Conservation (phyloP, 1,139 yeast genomes). For the Arxiozyma heterogenica region DNA sequence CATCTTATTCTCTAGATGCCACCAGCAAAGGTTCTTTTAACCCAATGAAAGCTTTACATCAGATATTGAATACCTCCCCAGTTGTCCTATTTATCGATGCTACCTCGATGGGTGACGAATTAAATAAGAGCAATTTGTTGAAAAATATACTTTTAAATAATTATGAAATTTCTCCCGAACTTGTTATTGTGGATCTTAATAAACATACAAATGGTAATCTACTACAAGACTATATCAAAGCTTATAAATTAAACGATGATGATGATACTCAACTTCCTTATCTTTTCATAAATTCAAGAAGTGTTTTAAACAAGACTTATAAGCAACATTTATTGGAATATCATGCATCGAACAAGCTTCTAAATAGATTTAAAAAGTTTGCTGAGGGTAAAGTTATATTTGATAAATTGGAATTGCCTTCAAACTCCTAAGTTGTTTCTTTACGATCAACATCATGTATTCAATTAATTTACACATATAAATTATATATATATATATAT, state of each 20-base stretch:
- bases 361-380: constrained; percentile 12
- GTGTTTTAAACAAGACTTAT: constrained; percentile 5
- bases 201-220: constrained; percentile 50
- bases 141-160: constrained; percentile 49
- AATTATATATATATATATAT: too few relatives aligned
- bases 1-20: background rate
- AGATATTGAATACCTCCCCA: constrained; percentile 23
- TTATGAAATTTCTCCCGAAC: constrained; percentile 59
- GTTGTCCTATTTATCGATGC: constrained; percentile 21
- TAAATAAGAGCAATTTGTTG: constrained; percentile 24
- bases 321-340: constrained; percentile 10
- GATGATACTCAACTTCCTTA: constrained; percentile 13
- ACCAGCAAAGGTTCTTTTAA: background rate
- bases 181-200: constrained; percentile 64
- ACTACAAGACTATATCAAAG: constrained; percentile 41
- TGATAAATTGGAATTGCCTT: constrained; percentile 16
- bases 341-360: constrained; percentile 12
- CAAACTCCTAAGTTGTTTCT: constrained; percentile 11
- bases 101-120: constrained; percentile 36
- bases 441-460: too few relatives aligned
- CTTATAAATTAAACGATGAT: constrained; percentile 6
- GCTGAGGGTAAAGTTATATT: constrained; percentile 15
- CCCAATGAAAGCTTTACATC: constrained; percentile 11
- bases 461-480: too few relatives aligned
- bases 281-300: constrained; percentile 17